A percentile compares a stretch with the other conserved stretches of the same genome.
phyloP scores from a whole-genome alignment of 2,329 filamentous ascomycete species.

The Aspergillus ochraceus region DNA sequence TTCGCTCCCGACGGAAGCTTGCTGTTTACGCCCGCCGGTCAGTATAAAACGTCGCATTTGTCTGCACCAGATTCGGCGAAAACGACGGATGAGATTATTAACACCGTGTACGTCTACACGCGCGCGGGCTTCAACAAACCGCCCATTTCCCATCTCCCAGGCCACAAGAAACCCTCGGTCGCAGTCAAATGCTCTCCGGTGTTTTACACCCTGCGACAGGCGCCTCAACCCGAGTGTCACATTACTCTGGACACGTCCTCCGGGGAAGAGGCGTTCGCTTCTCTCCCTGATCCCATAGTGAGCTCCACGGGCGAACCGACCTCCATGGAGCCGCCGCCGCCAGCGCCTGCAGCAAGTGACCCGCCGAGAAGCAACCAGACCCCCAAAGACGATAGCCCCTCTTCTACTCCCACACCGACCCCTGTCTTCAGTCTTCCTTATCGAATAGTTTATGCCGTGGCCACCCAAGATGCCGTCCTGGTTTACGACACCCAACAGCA shows the following conservation, averaged over 20 bases:
- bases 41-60: slow-evolving; percentile 79
- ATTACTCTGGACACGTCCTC: slow-evolving; percentile 95
- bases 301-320: slow-evolving; percentile 44
- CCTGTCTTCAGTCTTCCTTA: slow-evolving; percentile 82
- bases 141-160: slow-evolving; percentile 89
- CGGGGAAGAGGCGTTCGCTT: slow-evolving; percentile 76
- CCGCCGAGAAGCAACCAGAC: slow-evolving; percentile 55
- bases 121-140: slow-evolving; percentile 95
- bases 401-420: slow-evolving; percentile 56
- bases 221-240: slow-evolving; percentile 70
- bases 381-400: slow-evolving; percentile 49
- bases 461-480: slow-evolving; percentile 91
- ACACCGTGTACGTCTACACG: slow-evolving; percentile 98
- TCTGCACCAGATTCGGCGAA: slow-evolving; percentile 69
- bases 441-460: slow-evolving; percentile 93
- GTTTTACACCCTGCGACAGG: slow-evolving; percentile 76
- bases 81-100: slow-evolving; percentile 80
- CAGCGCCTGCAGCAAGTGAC: slow-evolving; percentile 47
- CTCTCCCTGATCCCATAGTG: slow-evolving; percentile 78
- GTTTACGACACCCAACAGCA: slow-evolving; percentile 97
- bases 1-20: slow-evolving; percentile 96
- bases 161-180: slow-evolving; percentile 97
- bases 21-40: slow-evolving; percentile 89
- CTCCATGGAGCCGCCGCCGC: slow-evolving; percentile 77
- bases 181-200: slow-evolving; percentile 92